Conservation (phyloP, 108 stramenopile species). For the Stephanodiscus triporus region DNA sequence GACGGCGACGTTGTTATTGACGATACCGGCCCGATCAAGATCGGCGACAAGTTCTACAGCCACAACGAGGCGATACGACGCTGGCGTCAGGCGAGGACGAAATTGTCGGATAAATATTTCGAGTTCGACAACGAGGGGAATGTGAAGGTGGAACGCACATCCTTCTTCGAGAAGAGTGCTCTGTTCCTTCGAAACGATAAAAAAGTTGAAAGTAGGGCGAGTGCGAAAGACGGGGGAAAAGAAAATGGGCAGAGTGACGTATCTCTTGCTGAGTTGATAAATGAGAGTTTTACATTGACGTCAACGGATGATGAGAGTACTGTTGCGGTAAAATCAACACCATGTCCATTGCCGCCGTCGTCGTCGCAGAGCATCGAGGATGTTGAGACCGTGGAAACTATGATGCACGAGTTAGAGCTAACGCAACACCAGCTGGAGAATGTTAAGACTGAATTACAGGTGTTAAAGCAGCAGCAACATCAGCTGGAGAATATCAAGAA, state of each 20-base stretch:
- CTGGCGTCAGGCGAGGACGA: constrained; percentile 18
- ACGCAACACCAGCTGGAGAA: too few relatives aligned
- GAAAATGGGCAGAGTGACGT: not conserved
- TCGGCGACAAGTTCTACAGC: constrained; percentile 27
- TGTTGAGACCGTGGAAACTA: not conserved
- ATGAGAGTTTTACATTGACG: not conserved
- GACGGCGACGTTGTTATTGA: constrained; percentile 4
- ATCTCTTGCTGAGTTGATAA: not conserved
- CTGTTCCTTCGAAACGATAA: constrained; percentile 7
- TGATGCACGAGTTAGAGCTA: too few relatives aligned
- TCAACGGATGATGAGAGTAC: too few relatives aligned
- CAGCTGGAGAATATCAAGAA: not conserved
- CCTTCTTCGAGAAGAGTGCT: constrained; percentile 17
- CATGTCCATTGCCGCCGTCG: too few relatives aligned
- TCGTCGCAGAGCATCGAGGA: not conserved
- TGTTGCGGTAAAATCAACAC: not conserved
- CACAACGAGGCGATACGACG: constrained; percentile 24
- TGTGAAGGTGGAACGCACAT: constrained; percentile 7
- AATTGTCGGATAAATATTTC: constrained; percentile 12
- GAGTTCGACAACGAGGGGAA: not conserved
- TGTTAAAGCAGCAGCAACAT: not conserved
- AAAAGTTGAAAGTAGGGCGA: not conserved
- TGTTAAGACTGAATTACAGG: not conserved
- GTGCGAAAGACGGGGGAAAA: not conserved
- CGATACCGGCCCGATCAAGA: constrained; percentile 26